Evolutionary conservation across 192 early-diverging fungal species (phyloP), one percentile per base, ranked within the genome.

Genomic region (Entomortierella beljakovae): DNA sequence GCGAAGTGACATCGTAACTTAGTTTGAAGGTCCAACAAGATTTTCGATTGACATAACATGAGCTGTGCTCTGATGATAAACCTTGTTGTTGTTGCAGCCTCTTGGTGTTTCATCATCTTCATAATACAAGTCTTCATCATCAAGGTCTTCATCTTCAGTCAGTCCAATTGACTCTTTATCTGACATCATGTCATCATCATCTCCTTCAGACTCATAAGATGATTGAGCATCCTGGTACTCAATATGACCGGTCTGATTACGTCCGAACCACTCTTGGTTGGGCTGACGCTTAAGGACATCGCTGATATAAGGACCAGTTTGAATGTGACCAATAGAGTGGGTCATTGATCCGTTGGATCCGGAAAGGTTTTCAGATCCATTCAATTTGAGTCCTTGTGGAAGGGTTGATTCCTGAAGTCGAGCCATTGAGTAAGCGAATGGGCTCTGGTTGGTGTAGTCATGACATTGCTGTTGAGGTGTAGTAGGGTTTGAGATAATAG

Each of bases 41-140:
- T 79, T 79, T 31, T 70, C 74, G 54, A 79, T 79, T 16, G 74
- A 79, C 74, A 79, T 79, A 40, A 64, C 56, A 26, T 63, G 50
- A 13, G 57, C 49, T 3, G 61, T 48, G 25, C 53, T 32, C 25
- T 62, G 65, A 20, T 29, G 25, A 22, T 37, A 62, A 9, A 58
- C 20, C n/a, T 35, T 33, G n/a, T 43, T 33, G 18, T 3, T 46
- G 23, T 15, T 31, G 7, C 26, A 31, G 37, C 43, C 31, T 37
- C 42, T 25, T 50, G 11, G 37, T 29, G 16, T 48, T 10, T 46
- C 71, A 1, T 71, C 68, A 1, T 64, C 58, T 1, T 63, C 73
- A 26, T 55, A 15, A 32, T 56, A 50, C 29, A 53, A 16, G 25
- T 75, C 58, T 9, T n/a, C 42, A 7, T 52, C 54, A 29, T 64